Base-by-base conservation (phyloP, 805 yeast genomes). In the Candida patagonica region DNA sequence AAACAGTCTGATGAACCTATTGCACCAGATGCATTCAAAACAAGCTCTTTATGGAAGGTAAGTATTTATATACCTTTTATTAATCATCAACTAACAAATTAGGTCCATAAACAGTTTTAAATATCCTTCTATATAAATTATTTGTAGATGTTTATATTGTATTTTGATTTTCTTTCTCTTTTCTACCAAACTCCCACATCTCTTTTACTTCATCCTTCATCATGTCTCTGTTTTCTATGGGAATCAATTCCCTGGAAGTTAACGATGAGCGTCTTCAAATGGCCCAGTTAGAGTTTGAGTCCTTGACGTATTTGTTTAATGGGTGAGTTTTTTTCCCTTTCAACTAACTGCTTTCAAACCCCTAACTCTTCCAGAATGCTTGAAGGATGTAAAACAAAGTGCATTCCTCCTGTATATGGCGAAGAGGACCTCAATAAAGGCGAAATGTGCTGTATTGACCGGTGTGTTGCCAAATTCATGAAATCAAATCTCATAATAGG, bases 381-480 rank as follows among this genome's bases (percentile, higher is more conserved):
- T 26, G 59, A 65, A 26, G 68, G 71, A 3, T 89, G 97, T 59
- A 67, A 71, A 16, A 52, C 60, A 42, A 92, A 92, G 60, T 92
- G 98, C 61, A 71, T 92, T 30, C 79, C 81, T n/a, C 74, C 68
- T n/a, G 83, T 80, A 47, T 88, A 82, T 61, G 84, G 85, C 12
- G 97, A 89, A 52, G 70, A 74, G 7, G 96, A 89, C 20, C 65
- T 88, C 40, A 77, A 75, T 47, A 86, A 87, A 53, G 96, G 95
- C 26, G 96, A 88, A 56, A 61, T 68, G 43, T 70, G 74, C 33
- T 89, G 96, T 57, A 63, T 84, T 8, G 95, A 87, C 58, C 67
- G 96, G 44, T 88, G 97, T 63, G 89, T 83, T 32, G 62, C 76
- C 47, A 88, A 88, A 59, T 87, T 79, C 60, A 83, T 86, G 66